Base-by-base conservation (phyloP, 345 rosid species). In the Raphanus sativus region DNA sequence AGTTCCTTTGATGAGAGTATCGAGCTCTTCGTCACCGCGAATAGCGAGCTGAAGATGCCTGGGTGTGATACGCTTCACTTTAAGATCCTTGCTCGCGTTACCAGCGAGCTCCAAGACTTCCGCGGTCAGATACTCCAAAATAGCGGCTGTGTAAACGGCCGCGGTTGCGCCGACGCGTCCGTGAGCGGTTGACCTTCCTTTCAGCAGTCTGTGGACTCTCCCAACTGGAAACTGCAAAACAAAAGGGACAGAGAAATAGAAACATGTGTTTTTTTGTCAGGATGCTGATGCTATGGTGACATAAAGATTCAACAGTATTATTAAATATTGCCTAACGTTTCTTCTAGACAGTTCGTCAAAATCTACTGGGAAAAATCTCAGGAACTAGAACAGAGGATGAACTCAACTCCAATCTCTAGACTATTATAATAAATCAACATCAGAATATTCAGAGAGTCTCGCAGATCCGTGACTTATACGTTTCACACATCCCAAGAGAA, bases 141-240 rank as follows among this genome's bases (percentile, higher is more conserved):
- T 89, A 12, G 94, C 89, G 4, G 94, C 90, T 13, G 89, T 79
- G 68, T 89, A 89, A 26, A 87, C 94, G 3, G 94, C 94, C 2
- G 90, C 94, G 0, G 91, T 89, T 5, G 91, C 91, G 34, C 94
- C 91, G 28, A 89, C 91, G 65, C 94, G 83, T 42, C 94, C 94
- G 29, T 89, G 85, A 32, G 93, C 90, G 3, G 86, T 81, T 32
- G 86, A 82, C 83, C 93, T 86, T n/a, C 85, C 54, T 81, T 89
- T 89, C 76, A 87, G 79, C 17, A 83, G 82, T 21, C 91, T 86
- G 40, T 89, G 94, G 36, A 89, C 79, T 63, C 91, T 81, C 58
- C 94, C 94, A n/a, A 89, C 91, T 4, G 94, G 91, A 67, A 89
- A 89, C 94, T 89, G 84, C 81, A 65, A 64, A 50, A 54, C 58